Conservation (phyloP, 2,329 filamentous ascomycete species). For the Paradendryphiella salina region DNA sequence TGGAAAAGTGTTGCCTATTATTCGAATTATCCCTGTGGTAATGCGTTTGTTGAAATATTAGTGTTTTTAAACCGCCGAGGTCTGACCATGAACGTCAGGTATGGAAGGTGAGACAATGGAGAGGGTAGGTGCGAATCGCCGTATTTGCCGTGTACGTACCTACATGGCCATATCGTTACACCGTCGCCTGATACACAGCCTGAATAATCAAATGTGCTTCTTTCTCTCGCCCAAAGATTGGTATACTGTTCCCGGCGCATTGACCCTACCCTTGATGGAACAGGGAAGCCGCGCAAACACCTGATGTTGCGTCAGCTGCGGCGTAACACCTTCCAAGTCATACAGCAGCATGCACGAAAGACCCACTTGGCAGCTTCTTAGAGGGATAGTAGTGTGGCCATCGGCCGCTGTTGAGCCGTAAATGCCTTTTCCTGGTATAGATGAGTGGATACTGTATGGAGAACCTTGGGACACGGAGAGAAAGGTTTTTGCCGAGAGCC, state of each 20-base stretch:
- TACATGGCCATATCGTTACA: neutral
- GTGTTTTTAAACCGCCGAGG: too few relatives aligned
- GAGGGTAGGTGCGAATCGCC: too few relatives aligned
- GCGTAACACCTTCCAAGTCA: constrained; percentile 12
- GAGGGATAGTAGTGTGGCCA: constrained; percentile 2
- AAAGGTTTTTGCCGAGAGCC: constrained; percentile 10
- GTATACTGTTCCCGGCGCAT: constrained; percentile 2
- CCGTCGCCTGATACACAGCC: neutral
- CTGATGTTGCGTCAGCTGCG: constrained; percentile 11
- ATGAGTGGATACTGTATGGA: constrained; percentile 26
- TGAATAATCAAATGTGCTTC: neutral
- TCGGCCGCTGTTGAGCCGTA: constrained; percentile 25
- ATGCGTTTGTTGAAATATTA: too few relatives aligned
- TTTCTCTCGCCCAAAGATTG: constrained; percentile 2
- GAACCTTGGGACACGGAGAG: constrained; percentile 15
- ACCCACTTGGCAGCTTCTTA: constrained; percentile 10
- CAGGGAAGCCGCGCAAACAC: neutral
- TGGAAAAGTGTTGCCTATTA: too few relatives aligned
- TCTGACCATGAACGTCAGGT: too few relatives aligned
- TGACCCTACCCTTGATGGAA: neutral
- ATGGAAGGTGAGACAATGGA: too few relatives aligned
- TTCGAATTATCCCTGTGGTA: too few relatives aligned
- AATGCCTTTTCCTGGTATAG: constrained; percentile 18
- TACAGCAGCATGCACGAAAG: constrained; percentile 8
- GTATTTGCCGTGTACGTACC: neutral